Evolutionary conservation across 345 rosid genomes (phyloP), one percentile per base, ranked within the genome.

Genomic region (Syzygium oleosum): DNA sequence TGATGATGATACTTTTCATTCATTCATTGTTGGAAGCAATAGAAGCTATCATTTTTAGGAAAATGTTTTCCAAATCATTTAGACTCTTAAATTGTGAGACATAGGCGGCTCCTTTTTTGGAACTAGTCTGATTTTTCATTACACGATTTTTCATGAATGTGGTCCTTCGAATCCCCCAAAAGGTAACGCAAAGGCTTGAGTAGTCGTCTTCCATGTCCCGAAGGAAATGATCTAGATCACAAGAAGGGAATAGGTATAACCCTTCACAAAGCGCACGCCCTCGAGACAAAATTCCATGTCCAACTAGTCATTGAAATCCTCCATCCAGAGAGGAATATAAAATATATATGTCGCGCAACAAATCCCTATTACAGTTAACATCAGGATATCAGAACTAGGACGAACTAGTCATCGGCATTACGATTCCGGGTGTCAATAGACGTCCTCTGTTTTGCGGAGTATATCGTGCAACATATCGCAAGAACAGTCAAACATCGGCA

Each of bases 11-110:
- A 31, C 8, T 31, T 7, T 9, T 31, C 6, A 1, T 1, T 31
- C 22, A 17, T 17, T 4, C 2, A 21, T 16, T 63, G 7, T 6
- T 34, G 23, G 2, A 68, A 68, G 19, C 21, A 34, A 34, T 68
- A 68, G 2, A 68, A 17, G 0, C 0, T 1, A 68, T 68, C 12
- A 7, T 17, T 68, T 9, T 34, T 9, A 9, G 0, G 1, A 68
- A 34, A 68, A 16, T 9, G 8, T 8, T 17, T 68, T 68, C 0
- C 1, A 34, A 31, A 68, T 68, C 0, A 68, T 31, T 68, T 52
- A 52, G 8, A 59, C 9, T 16, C 23, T 65, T 12, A 31, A 31
- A 31, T 65, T 16, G 78, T 17, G 25, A 34, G 46, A 17, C 25
- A 68, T 41, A 68, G 0, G 43, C 0, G 0, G 43, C 23, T 16